Conservation (phyloP, 2,329 filamentous ascomycete genomes). For the Fusarium staphyleae region DNA sequence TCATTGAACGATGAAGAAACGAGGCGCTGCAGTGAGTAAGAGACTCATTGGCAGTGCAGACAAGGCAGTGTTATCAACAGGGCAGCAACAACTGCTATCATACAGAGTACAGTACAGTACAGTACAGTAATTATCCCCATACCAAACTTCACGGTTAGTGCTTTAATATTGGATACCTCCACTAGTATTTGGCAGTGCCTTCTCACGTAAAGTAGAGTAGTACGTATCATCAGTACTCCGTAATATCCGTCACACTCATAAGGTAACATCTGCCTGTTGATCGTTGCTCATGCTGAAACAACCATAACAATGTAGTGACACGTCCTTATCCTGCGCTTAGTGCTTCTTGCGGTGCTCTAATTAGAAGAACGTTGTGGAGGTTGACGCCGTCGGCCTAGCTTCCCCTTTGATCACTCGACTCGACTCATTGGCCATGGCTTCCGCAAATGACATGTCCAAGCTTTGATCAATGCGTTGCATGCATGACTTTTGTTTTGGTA, state of each 20-base stretch:
- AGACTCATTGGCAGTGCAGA: neutral
- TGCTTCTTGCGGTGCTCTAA: conserved; percentile 1
- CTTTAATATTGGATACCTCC: neutral
- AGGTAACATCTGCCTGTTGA: conserved; percentile 14
- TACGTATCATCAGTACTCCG: conserved; percentile 19
- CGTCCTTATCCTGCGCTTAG: conserved; percentile 8
- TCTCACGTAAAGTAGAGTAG: too few relatives aligned
- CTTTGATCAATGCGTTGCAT: conserved; percentile 37
- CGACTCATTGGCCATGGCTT: conserved; percentile 19
- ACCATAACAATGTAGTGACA: conserved; percentile 7
- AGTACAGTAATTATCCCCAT: too few relatives aligned
- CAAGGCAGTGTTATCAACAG: conserved; percentile 2
- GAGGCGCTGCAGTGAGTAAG: neutral
- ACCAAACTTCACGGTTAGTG: too few relatives aligned
- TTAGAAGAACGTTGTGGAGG: conserved; percentile 5
- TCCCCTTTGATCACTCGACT: conserved; percentile 25
- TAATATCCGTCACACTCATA: conserved; percentile 24
- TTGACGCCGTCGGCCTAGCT: conserved; percentile 5
- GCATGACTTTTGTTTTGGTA: conserved; percentile 36
- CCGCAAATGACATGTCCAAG: conserved; percentile 19
- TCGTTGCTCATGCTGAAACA: conserved; percentile 19
- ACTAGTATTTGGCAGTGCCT: neutral
- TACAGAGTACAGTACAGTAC: too few relatives aligned
- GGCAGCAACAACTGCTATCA: neutral
- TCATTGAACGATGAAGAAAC: neutral